Evolutionary conservation across 2,329 filamentous ascomycete genomes (phyloP).

Genomic region (Phoma sp.): DNA sequence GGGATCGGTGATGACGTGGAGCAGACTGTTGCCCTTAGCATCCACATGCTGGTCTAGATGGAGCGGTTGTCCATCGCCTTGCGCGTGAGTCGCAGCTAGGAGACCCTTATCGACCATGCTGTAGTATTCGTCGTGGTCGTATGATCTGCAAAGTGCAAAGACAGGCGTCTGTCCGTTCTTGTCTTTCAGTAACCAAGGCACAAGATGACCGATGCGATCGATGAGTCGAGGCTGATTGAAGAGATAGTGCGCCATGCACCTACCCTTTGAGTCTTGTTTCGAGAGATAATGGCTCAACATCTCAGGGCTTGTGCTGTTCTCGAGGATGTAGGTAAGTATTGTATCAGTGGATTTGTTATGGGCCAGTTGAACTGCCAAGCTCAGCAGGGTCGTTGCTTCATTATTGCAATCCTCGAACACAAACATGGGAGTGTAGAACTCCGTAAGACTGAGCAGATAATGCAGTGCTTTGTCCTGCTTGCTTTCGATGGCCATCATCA

Average conservation of each 20-base stretch:
- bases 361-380: constrained; percentile 86
- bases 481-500: constrained; percentile 62
- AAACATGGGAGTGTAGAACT: constrained; percentile 74
- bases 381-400: constrained; percentile 87
- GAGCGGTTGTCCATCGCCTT: constrained; percentile 79
- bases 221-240: constrained; percentile 90
- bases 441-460: constrained; percentile 78
- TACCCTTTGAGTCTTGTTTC: constrained; percentile 80
- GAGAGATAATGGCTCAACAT: constrained; percentile 72
- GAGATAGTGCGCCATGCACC: constrained; percentile 92
- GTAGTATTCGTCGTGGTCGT: constrained; percentile 87
- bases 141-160: constrained; percentile 92
- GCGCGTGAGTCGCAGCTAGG: constrained; percentile 72
- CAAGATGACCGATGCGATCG: constrained; percentile 72
- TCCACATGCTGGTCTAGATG: constrained; percentile 94
- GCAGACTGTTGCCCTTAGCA: constrained; percentile 86
- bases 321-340: constrained; percentile 73
- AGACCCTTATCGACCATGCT: constrained; percentile 87
- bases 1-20: constrained; percentile 94
- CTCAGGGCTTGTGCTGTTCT: constrained; percentile 59
- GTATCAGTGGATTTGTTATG: constrained; percentile 76
- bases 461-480: constrained; percentile 73
- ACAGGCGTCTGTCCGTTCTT: constrained; percentile 98
- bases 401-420: constrained; percentile 86
- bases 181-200: constrained; percentile 90